Base-by-base conservation (phyloP, 495 filamentous ascomycete species). In the Aspergillus cavernicola region DNA sequence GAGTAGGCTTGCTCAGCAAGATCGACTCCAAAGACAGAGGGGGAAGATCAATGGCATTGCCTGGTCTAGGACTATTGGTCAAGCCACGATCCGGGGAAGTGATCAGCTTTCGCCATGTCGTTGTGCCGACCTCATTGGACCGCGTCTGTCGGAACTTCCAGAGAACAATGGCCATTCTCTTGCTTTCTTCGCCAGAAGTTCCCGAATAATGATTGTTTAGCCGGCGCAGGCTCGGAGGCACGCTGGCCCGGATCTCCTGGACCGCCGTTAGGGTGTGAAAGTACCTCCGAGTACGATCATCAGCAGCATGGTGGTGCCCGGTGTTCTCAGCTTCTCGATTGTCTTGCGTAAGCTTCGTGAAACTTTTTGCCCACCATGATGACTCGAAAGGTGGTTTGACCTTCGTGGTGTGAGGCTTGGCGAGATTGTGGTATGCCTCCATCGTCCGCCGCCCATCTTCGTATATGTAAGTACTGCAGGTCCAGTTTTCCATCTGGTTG, bases 71-170 rank as follows among this genome's bases (percentile, higher is more conserved):
- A 53, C 72, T 77, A 40, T 68, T 72, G 37, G 72, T 66, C 9
- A 63, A 51, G 28, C 55, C 69, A 9, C 71, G 70, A 19, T 70
- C 66, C 0, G 75, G 66, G 0, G 75, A 72, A 13, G 74, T 67
- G 18, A 74, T 65, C n/a, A 82, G 58, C 26, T 65, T 67, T 52
- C 73, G 66, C 79, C 79, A 82, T n/a, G 70, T 76, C 3, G 78
- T 80, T 3, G 73, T 79, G 31, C 76, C 77, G 28, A 71, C 71
- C 47, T 79, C 68, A 7, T 65, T 64, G 13, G 62, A 62, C 4
- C 65, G 62, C 11, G 75, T 75, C 50, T 77, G 70, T 8, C 70
- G 72, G 58, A 81, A 81, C 41, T 74, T 79, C 79, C 79, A 82
- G 10, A 79, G 64, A 10, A 82, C 52, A 40, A 81, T 67, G 3